Evolutionary conservation across 495 filamentous ascomycete species (phyloP).

Genomic region (Neurospora sp.): DNA sequence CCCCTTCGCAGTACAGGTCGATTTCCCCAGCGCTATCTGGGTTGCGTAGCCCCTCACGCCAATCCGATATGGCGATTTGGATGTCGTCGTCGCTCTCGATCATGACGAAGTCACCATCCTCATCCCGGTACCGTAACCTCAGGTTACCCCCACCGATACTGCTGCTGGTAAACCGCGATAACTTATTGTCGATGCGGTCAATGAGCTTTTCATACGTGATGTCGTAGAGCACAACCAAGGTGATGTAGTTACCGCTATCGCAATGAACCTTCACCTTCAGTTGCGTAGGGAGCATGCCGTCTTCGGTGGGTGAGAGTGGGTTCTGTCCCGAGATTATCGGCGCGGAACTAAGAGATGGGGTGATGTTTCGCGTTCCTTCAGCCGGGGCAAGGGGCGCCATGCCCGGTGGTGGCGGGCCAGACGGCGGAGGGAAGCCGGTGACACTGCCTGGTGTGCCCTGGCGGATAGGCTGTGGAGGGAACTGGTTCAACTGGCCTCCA

Average conservation of each 20-base stretch:
- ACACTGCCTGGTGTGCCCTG: conserved; percentile 29
- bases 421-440: conserved; percentile 18
- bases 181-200: conserved; percentile 94
- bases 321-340: conserved; percentile 22
- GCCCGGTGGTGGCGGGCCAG: conserved; percentile 21
- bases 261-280: conserved; percentile 92
- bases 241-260: conserved; percentile 70
- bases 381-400: conserved; percentile 20
- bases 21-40: conserved; percentile 68
- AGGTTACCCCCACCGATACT: conserved; percentile 69
- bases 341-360: conserved; percentile 24
- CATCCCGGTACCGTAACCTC: conserved; percentile 81
- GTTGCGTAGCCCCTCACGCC: conserved; percentile 64
- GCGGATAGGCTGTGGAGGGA: conserved; percentile 37
- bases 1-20: conserved; percentile 55
- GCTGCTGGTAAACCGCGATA: conserved; percentile 69
- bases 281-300: conserved; percentile 61
- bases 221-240: conserved; percentile 83
- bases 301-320: conserved; percentile 32
- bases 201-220: conserved; percentile 87
- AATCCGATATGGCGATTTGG: conserved; percentile 84
- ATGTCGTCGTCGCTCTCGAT: conserved; percentile 95
- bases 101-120: conserved; percentile 83
- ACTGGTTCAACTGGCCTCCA: conserved; percentile 34
- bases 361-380: conserved; percentile 13